Conservation (phyloP, 202 grass and related monocot species). For the Schoenoplectus triqueter region DNA sequence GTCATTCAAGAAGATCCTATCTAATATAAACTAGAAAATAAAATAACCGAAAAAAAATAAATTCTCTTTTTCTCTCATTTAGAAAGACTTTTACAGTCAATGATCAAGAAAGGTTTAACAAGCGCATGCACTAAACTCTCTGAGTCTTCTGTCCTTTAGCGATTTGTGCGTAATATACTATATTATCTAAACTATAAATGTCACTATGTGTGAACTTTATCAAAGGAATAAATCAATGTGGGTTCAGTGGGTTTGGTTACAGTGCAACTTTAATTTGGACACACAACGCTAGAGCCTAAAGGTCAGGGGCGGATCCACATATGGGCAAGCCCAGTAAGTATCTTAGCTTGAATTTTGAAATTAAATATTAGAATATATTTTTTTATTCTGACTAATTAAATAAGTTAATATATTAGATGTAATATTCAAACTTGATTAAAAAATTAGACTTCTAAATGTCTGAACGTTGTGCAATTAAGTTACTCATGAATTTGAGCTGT, state of each 20-base stretch:
- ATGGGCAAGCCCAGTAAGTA: no score
- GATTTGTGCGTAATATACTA: background rate
- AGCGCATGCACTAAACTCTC: background rate
- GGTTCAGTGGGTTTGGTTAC: slow-evolving; percentile 26
- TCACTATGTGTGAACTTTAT: slow-evolving; percentile 3
- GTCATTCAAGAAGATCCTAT: background rate
- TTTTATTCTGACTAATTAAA: no score
- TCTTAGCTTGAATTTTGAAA: no score
- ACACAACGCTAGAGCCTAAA: slow-evolving; percentile 9
- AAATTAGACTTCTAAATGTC: no score
- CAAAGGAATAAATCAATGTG: background rate
- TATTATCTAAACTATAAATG: slow-evolving; percentile 17
- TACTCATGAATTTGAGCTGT: no score
- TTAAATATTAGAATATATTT: no score
- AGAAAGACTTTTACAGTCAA: slow-evolving; percentile 4
- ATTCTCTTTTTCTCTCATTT: background rate
- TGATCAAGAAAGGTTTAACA: background rate
- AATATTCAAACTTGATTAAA: no score
- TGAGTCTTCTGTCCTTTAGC: slow-evolving; percentile 1
- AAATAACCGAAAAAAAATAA: background rate
- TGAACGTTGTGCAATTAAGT: no score
- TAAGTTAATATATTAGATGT: no score
- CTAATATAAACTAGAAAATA: background rate
- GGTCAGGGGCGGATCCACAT: no score
- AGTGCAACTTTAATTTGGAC: slow-evolving; percentile 13